Conservation (phyloP, 306 rosid genomes). For the Macrotyloma uniflorum region DNA sequence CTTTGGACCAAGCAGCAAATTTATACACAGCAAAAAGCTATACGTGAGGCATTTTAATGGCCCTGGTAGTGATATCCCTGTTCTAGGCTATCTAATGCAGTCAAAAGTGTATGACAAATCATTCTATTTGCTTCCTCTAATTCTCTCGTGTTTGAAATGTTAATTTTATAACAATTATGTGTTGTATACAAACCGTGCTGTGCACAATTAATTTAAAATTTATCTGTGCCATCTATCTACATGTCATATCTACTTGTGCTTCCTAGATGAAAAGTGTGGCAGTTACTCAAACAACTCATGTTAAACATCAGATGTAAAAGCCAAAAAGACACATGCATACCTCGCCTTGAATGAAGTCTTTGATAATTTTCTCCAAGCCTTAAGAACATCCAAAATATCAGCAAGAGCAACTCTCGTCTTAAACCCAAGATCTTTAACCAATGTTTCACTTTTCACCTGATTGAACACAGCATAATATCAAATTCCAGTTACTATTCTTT, state of each 20-base stretch:
- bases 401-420: slow-evolving; percentile 74
- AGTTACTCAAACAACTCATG: not conserved
- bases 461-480: slow-evolving; percentile 30
- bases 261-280: not conserved
- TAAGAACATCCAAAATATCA: slow-evolving; percentile 66
- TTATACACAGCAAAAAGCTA: not conserved
- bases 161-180: not conserved
- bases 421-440: slow-evolving; percentile 70
- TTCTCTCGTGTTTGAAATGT: not conserved
- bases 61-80: not conserved
- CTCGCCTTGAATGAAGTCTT: slow-evolving; percentile 67
- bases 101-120: not conserved
- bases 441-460: slow-evolving; percentile 76
- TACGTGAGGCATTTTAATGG: not conserved
- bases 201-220: too few relatives aligned
- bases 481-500: not conserved
- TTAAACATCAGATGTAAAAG: slow-evolving; percentile 8
- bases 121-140: not conserved
- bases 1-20: not conserved
- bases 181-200: not conserved
- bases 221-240: too few relatives aligned
- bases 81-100: not conserved
- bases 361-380: slow-evolving; percentile 62
- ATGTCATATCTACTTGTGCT: too few relatives aligned
- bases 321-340: slow-evolving; percentile 41